Percentiles rank a stretch among this genome's conserved stretches.
phyloP scores from a whole-genome alignment of 345 rosid genomes.

The Pelargonium nanum region DNA sequence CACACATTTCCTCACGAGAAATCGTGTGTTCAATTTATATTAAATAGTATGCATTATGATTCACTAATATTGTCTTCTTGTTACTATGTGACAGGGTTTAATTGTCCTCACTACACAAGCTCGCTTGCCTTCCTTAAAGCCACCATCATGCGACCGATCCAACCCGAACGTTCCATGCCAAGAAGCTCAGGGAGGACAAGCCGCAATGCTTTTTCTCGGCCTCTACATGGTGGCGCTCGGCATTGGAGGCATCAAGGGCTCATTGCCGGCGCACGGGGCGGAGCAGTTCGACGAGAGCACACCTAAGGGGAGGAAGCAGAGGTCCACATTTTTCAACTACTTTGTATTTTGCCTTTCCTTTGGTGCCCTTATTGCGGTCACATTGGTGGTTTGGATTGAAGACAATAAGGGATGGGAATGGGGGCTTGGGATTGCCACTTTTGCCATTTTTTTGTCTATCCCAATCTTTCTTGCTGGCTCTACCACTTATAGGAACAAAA shows the following conservation, averaged over 20 bases:
- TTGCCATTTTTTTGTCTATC: constrained; percentile 55
- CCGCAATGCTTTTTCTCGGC: constrained; percentile 62
- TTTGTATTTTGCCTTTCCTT: constrained; percentile 69
- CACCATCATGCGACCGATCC: constrained; percentile 51
- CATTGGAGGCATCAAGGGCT: constrained; percentile 89
- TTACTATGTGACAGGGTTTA: constrained; percentile 93
- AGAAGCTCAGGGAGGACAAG: constrained; percentile 45
- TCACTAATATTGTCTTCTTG: too few species aligned
- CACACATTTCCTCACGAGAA: too few species aligned
- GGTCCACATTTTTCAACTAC: constrained; percentile 90
- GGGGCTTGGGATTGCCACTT: constrained; percentile 75
- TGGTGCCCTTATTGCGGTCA: constrained; percentile 78
- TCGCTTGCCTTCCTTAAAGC: constrained; percentile 52
- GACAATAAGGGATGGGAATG: constrained; percentile 95
- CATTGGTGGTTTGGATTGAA: constrained; percentile 86
- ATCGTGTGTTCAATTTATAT: too few species aligned
- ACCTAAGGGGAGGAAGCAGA: constrained; percentile 62
- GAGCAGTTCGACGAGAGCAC: constrained; percentile 69
- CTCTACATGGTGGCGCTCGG: constrained; percentile 84
- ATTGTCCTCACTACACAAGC: constrained; percentile 78
- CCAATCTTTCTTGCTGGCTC: constrained; percentile 65
- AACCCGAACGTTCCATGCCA: constrained; percentile 28
- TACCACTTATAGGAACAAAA: constrained; percentile 51
- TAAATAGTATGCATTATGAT: too few species aligned
- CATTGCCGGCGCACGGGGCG: constrained; percentile 74